Conservation (phyloP, 129 eudicot genomes). For the Helianthus tuberosus region DNA sequence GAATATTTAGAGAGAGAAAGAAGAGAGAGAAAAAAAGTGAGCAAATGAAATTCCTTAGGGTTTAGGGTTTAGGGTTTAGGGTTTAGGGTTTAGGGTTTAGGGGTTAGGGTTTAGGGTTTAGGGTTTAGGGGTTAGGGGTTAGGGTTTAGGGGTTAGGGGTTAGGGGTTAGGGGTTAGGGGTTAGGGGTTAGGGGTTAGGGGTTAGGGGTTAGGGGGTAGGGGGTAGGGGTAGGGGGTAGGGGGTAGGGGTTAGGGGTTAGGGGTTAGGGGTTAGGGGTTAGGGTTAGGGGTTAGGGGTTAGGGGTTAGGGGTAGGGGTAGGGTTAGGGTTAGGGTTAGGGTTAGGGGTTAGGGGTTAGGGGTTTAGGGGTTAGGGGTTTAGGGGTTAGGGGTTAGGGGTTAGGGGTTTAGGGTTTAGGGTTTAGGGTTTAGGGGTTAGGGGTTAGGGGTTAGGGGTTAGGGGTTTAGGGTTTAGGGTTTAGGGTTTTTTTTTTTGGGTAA, state of each 20-base stretch:
- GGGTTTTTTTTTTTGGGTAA: neutral
- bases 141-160: neutral
- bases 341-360: too few relatives aligned
- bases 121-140: neutral
- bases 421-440: neutral
- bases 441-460: neutral
- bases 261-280: neutral
- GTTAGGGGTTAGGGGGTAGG: neutral
- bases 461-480: conserved; percentile 1
- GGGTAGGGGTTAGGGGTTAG: neutral
- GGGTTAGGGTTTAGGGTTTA: neutral
- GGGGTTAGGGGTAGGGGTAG: neutral
- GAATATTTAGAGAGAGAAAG: too few relatives aligned
- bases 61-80: neutral
- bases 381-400: too few relatives aligned
- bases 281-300: neutral
- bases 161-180: neutral
- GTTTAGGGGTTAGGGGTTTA: too few relatives aligned
- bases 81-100: neutral
- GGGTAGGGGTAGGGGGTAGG: neutral
- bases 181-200: neutral
- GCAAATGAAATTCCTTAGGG: neutral
- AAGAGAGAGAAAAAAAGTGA: neutral
- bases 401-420: neutral
- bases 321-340: too few relatives aligned